Evolutionary conservation across 345 rosid species (phyloP).

Genomic region (Salix koriyanagi): DNA sequence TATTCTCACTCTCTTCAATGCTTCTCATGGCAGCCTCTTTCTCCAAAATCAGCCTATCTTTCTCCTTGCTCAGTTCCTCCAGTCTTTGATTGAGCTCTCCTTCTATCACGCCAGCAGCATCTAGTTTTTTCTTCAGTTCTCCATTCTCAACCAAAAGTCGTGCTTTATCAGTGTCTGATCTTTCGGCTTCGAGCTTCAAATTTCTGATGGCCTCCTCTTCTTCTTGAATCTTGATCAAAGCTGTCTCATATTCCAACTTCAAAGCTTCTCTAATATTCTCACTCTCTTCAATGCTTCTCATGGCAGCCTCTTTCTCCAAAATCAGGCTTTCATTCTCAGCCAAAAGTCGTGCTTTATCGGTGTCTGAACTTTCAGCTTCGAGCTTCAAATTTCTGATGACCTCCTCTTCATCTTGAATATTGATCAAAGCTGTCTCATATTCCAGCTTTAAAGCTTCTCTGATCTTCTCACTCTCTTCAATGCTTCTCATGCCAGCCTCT

Average conservation of each 20-base stretch:
- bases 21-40: constrained; percentile 19
- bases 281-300: constrained; percentile 1
- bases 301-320: constrained; percentile 16
- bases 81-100: constrained; percentile 28
- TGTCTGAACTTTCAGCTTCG: constrained; percentile 45
- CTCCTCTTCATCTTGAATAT: constrained; percentile 52
- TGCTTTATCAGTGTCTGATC: constrained; percentile 38
- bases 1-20: background rate
- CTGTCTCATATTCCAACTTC: constrained; percentile 41
- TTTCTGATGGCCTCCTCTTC: constrained; percentile 39
- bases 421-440: constrained; percentile 44
- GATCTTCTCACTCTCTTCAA: background rate
- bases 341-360: constrained; percentile 36
- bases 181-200: constrained; percentile 58
- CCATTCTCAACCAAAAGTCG: constrained; percentile 39
- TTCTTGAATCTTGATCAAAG: constrained; percentile 51
- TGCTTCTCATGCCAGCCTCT: constrained; percentile 16
- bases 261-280: constrained; percentile 25
- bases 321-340: constrained; percentile 33
- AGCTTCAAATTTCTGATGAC: constrained; percentile 43
- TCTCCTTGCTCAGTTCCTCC: constrained; percentile 19
- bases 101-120: constrained; percentile 38
- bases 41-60: constrained; percentile 10
- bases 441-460: constrained; percentile 47
- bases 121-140: constrained; percentile 45